Conservation (phyloP, 441 rosid genomes). For the Pelargonium australe region DNA sequence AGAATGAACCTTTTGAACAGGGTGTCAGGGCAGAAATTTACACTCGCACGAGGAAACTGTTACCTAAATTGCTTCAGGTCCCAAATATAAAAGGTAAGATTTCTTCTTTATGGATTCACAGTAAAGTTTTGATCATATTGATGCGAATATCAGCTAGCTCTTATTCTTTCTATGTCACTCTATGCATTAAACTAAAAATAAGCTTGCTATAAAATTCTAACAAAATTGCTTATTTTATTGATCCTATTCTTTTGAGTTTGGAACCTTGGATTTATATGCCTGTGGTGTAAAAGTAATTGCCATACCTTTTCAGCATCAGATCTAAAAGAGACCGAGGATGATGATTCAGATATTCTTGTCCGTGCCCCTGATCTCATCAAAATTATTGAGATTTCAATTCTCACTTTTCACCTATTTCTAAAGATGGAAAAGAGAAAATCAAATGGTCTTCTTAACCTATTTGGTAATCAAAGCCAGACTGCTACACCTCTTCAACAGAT, state of each 20-base stretch:
- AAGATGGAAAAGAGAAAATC: constrained; percentile 74
- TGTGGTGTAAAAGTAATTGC: constrained; percentile 21
- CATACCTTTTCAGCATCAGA: constrained; percentile 44
- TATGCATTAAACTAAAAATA: neutral
- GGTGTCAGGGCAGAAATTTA: constrained; percentile 68
- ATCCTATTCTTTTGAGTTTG: neutral
- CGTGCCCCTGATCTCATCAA: constrained; percentile 59
- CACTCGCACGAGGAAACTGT: constrained; percentile 60
- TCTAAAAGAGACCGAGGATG: constrained; percentile 43
- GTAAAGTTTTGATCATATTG: neutral
- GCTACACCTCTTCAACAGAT: constrained; percentile 71
- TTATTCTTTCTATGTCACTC: neutral
- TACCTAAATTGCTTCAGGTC: constrained; percentile 83
- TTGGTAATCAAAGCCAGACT: constrained; percentile 59
- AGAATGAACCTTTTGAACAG: constrained; percentile 86
- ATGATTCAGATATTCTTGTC: constrained; percentile 47
- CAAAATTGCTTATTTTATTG: neutral
- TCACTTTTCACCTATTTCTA: constrained; percentile 58
- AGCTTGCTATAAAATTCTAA: neutral
- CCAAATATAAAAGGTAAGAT: constrained; percentile 71
- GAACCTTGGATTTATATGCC: constrained; percentile 2
- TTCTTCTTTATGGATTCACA: neutral
- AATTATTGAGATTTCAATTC: constrained; percentile 59
- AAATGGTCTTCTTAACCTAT: constrained; percentile 44
- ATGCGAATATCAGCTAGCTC: too few species aligned